These are phyloP conservation scores for Peniophora sp. DNA, from an alignment of 1,284 basidiomycete species.

Conservation along the genomic window DNA sequence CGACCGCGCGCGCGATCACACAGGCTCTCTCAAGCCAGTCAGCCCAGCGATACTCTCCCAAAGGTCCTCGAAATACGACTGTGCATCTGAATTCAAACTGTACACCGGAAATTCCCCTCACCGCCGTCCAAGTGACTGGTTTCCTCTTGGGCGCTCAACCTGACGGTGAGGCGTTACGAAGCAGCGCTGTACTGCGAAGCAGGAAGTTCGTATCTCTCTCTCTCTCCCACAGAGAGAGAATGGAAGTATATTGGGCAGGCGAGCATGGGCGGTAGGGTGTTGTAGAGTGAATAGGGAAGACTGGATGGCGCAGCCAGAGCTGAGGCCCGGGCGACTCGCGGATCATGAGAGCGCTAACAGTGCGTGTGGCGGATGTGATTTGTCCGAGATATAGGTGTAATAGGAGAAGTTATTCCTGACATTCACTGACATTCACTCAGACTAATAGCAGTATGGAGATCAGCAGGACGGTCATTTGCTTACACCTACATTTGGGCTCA, in stretches of 20 bases:
- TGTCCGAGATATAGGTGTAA: no score
- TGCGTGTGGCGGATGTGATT: no score
- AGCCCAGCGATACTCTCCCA: constrained; percentile 10
- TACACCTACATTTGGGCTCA: constrained; percentile 65
- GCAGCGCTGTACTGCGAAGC: constrained; percentile 51
- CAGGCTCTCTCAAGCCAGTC: constrained; percentile 14
- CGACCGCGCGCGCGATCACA: constrained; percentile 9
- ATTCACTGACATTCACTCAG: constrained; percentile 1
- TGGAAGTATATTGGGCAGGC: constrained; percentile 18
- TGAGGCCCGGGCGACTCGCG: constrained; percentile 66
- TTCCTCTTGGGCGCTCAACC: constrained; percentile 57
- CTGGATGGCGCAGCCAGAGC: constrained; percentile 51
- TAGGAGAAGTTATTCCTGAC: no score
- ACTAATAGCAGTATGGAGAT: constrained; percentile 38
- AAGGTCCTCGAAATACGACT: not conserved
- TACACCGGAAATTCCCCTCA: not conserved
- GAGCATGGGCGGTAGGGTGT: constrained; percentile 40
- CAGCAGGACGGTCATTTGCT: constrained; percentile 67
- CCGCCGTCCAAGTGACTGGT: constrained; percentile 28
- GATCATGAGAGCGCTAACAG: constrained; percentile 64
- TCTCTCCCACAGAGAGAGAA: no score
- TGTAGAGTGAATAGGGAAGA: constrained; percentile 50
- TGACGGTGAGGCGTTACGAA: constrained; percentile 70
- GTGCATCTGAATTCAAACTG: not conserved
- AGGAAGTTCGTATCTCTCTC: no score